These are phyloP conservation scores for Pythium monospermum DNA, from an alignment of 352 stramenopile genomes.

Conservation along the genomic window DNA sequence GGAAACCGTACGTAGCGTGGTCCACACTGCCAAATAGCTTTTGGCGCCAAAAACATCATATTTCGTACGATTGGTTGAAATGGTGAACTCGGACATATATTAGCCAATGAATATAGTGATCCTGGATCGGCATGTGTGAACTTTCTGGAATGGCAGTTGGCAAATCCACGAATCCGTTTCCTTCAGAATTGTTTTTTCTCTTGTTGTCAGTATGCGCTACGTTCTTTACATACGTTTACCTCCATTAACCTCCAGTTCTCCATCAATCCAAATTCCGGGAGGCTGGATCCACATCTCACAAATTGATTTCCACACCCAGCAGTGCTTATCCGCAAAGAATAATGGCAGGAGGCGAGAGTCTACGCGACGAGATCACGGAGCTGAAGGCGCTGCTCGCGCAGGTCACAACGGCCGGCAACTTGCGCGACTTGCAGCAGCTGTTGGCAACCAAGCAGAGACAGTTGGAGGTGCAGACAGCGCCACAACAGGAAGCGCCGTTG, in stretches of 20 bases:
- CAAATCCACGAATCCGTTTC: background rate
- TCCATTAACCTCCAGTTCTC: conserved; percentile 4
- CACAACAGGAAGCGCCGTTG: conserved; percentile 22
- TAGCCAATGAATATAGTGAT: background rate
- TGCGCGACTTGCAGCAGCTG: conserved; percentile 55
- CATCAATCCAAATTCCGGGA: background rate
- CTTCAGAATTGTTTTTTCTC: background rate
- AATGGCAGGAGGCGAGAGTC: conserved; percentile 26
- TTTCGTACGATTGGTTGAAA: conserved; percentile 18
- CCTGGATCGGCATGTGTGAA: background rate
- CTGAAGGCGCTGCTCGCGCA: conserved; percentile 56
- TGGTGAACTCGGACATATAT: background rate
- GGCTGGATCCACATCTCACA: conserved; percentile 1
- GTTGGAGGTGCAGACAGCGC: conserved; percentile 18
- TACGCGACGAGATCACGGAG: conserved; percentile 58
- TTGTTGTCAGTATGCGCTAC: conserved; percentile 5
- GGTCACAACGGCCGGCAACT: conserved; percentile 50
- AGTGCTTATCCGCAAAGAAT: no score
- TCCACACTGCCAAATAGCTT: conserved; percentile 5
- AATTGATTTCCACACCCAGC: background rate
- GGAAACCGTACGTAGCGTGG: conserved; percentile 5
- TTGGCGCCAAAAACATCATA: conserved; percentile 17
- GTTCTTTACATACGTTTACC: conserved; percentile 1
- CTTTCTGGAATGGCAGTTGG: conserved; percentile 13
- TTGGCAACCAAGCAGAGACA: conserved; percentile 53